Conservation (phyloP, 495 filamentous ascomycete genomes). For the Podospora australis region DNA sequence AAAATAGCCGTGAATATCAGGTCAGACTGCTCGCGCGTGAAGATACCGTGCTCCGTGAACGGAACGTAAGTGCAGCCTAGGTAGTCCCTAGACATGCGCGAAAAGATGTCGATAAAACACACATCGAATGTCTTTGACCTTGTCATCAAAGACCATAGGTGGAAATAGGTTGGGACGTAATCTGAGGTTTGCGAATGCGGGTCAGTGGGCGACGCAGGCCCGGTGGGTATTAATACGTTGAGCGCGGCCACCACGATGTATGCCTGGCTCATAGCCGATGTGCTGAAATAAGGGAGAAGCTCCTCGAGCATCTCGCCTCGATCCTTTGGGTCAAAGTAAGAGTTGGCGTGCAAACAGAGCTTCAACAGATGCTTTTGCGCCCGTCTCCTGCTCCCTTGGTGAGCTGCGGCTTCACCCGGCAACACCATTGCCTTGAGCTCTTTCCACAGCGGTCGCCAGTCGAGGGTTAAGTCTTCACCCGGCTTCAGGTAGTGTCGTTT, state of each 20-base stretch:
- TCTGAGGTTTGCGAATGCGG: constrained; percentile 69
- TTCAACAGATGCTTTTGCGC: constrained; percentile 60
- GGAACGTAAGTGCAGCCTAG: constrained; percentile 65
- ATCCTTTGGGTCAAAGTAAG: constrained; percentile 87
- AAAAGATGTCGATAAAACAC: constrained; percentile 82
- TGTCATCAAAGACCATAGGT: constrained; percentile 90
- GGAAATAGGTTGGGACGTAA: constrained; percentile 86
- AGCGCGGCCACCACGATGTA: constrained; percentile 82
- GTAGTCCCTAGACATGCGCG: constrained; percentile 77
- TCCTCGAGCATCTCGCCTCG: constrained; percentile 86
- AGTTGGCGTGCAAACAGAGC: constrained; percentile 79
- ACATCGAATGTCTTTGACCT: constrained; percentile 83
- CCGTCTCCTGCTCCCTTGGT: constrained; percentile 39
- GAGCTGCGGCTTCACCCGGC: constrained; percentile 62
- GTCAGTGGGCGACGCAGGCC: constrained; percentile 64
- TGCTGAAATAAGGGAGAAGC: constrained; percentile 90
- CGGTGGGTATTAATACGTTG: constrained; percentile 82
- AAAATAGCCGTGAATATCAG: constrained; percentile 90
- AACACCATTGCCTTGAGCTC: constrained; percentile 86
- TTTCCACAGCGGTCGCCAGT: constrained; percentile 89
- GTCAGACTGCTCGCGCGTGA: constrained; percentile 84
- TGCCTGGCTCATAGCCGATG: constrained; percentile 80
- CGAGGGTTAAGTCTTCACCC: constrained; percentile 77
- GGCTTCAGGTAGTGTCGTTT: constrained; percentile 93
- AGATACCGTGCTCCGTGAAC: constrained; percentile 84